Conservation (phyloP, 2,329 filamentous ascomycete species). For the Zelopaecilomyces penicillatus region DNA sequence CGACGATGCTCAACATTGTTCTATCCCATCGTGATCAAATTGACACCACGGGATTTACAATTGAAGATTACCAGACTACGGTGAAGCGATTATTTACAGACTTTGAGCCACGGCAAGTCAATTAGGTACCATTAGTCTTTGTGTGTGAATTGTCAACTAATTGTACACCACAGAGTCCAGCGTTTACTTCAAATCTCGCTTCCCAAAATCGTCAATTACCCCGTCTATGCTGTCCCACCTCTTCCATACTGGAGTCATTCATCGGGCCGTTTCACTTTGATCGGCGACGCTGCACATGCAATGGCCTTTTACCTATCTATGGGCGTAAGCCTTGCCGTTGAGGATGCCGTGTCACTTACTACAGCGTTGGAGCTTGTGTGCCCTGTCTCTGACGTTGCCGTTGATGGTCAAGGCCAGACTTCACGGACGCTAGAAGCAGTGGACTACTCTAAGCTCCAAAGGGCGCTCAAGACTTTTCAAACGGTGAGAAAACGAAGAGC, state of each 20-base stretch:
- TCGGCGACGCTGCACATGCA: constrained; percentile 14
- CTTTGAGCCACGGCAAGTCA: constrained; percentile 6
- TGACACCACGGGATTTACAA: constrained; percentile 8
- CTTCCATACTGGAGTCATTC: constrained; percentile 8
- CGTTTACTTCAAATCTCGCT: constrained; percentile 5
- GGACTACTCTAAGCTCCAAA: neutral
- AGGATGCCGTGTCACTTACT: constrained; percentile 12
- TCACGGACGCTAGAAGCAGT: neutral
- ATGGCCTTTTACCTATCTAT: constrained; percentile 15
- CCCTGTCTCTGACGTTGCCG: neutral
- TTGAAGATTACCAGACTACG: constrained; percentile 4
- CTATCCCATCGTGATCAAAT: constrained; percentile 29
- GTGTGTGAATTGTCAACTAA: too few relatives aligned
- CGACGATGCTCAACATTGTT: constrained; percentile 35
- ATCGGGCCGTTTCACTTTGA: constrained; percentile 9
- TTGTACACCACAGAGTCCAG: constrained; percentile 3
- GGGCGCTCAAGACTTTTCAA: constrained; percentile 8
- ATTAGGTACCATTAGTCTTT: neutral
- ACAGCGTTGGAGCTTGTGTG: constrained; percentile 8
- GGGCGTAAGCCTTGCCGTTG: constrained; percentile 13
- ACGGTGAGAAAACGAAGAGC: constrained; percentile 7
- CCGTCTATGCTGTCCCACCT: constrained; percentile 11
- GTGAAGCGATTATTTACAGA: constrained; percentile 5
- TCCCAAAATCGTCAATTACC: constrained; percentile 12
- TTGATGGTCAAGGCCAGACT: neutral